Conservation (phyloP, 441 rosid genomes). For the Gossypium laxum region DNA sequence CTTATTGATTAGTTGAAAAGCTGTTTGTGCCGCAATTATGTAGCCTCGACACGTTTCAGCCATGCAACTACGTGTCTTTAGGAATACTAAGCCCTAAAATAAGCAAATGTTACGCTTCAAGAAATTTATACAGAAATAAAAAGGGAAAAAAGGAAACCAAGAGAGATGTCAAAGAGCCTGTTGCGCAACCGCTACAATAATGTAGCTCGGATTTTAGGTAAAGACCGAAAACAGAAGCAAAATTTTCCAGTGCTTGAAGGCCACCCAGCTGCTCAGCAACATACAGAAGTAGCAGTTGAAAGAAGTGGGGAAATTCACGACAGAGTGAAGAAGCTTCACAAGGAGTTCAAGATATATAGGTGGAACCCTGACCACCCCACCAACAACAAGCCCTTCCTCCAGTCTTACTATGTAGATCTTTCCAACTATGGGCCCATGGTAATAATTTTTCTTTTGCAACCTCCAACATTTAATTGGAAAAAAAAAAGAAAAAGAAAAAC, state of each 20-base stretch:
- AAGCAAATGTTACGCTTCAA: background rate
- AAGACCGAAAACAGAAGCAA: constrained; percentile 22
- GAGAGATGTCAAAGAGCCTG: constrained; percentile 24
- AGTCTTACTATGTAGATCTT: constrained; percentile 31
- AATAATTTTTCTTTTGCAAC: background rate
- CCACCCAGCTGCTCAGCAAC: constrained; percentile 35
- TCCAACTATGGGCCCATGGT: constrained; percentile 55
- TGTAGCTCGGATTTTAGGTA: constrained; percentile 5
- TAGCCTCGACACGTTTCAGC: background rate
- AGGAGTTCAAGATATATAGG: constrained; percentile 41
- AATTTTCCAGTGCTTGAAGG: constrained; percentile 38
- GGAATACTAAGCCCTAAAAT: background rate
- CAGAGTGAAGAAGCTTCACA: constrained; percentile 22
- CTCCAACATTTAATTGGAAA: background rate
- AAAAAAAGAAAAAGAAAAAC: background rate
- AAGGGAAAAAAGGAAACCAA: background rate
- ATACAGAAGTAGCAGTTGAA: constrained; percentile 35
- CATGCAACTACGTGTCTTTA: constrained; percentile 4
- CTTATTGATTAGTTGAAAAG: too few relatives aligned
- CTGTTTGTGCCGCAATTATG: background rate
- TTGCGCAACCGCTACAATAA: constrained; percentile 22
- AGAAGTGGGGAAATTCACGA: constrained; percentile 17
- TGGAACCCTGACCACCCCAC: constrained; percentile 4
- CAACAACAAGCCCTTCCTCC: constrained; percentile 6
- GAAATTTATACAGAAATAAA: background rate